Base-by-base conservation (phyloP, 1,284 basidiomycete genomes). In the Boletellus deceptivus region DNA sequence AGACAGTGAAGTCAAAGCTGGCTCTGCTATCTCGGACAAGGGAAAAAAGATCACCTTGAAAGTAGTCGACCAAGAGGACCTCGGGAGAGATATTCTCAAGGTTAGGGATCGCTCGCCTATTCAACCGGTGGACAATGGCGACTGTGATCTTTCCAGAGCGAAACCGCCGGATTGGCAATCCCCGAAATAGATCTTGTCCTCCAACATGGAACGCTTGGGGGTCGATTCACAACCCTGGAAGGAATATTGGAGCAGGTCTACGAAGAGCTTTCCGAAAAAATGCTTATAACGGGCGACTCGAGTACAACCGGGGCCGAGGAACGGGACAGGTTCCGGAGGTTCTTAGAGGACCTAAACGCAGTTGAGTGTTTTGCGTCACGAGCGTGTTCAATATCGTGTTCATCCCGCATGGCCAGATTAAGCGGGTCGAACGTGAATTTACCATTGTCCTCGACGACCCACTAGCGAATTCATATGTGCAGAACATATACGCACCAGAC, bases 1-100 rank as follows among this genome's bases (percentile, higher is more conserved):
- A 58, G 96, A 99, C 73, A 98, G 97, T 67, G 96, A 99, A 73
- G 90, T 99, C 65, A 99, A 99, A 71, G 91, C 92, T 7, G 93
- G 96, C 22, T 75, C 87, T 2, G 93, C 93, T 1, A 93, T 98
- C 50, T 89, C 93, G 1, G 79, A 80, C 6, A 76, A 87, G 62
- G 96, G 95, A 29, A 94, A 92, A 69, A 83, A 81, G 54, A 92
- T 98, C 53, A 92, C 82, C 0, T 77, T 99, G 52, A 92, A 89
- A 67, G 93, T 98, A 4, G 86, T 95, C 62, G 96, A 99, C 68
- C 76, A 83, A 39, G 96, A 99, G 56, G 96, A 98, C 70, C 77
- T 99, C n/a, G 86, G 86, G 54, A 80, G 96, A 50, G 96, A 99
- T 71, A 84, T 99, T 56, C 80, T 99, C 40, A 98, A 98, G 80